Evolutionary conservation across 768 basidiomycete species (phyloP), one percentile per base, ranked within the genome.

Genomic region (Amanita thiersii): DNA sequence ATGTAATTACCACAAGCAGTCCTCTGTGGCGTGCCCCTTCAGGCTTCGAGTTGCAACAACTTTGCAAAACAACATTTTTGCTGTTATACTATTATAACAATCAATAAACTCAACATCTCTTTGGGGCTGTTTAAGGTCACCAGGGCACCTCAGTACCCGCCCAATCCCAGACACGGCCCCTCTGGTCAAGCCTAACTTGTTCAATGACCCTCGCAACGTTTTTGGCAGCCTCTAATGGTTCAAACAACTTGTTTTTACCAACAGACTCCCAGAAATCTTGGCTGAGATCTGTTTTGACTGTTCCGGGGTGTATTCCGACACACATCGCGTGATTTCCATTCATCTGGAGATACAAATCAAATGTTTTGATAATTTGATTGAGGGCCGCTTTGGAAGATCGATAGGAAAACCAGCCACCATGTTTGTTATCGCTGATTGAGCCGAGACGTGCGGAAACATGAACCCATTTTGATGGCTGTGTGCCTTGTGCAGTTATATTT

Each of bases 321-420:
- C 68, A 70, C 34, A 79, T 71, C 14, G 75, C 72, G 20, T 63
- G 61, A 3, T 50, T 59, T 37, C 64, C 66, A 48, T 69, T 67
- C 57, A 66, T 60, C 50, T 69, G 56, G 25, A 79, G 58, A 41
- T 79, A 66, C 36, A 71, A 47, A 54, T 81, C 75, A 48, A 77
- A 78, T 12, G 75, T 79, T 47, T 71, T 73, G 53, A 79, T 53
- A n/a, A 72, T 67, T 49, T 79, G 77, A 49, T 81, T 78, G 36
- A 81, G 68, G 37, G 77, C 76, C 0, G 77, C 71, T 54, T 79
- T 79, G 38, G 75, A 77, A 14, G 73, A 62, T 19, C 76, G 72
- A 54, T 79, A 79, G 23, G 74, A 77, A 52, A 72, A 79, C 77
- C 77, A 79, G 26, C 76, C 78, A 12, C 77, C 77, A 17, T 63